Evolutionary conservation across 2,329 filamentous ascomycete genomes (phyloP).

Genomic region (Colletotrichum sp.): DNA sequence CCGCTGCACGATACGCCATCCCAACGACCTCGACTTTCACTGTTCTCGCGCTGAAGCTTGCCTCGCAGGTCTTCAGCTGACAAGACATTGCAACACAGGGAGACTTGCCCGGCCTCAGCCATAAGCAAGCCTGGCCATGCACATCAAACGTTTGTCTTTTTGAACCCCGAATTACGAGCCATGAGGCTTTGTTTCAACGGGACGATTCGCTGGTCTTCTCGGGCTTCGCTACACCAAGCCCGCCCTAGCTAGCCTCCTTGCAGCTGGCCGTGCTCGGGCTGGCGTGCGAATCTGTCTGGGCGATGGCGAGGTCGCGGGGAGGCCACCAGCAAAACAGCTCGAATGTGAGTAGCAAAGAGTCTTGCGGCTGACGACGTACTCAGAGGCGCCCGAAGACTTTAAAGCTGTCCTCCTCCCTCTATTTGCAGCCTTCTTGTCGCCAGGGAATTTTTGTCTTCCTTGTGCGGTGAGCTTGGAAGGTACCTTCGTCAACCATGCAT

Average conservation of each 20-base stretch:
- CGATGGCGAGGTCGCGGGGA: background rate
- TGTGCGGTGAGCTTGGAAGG: too few relatives aligned
- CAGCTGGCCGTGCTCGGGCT: background rate
- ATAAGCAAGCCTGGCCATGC: background rate
- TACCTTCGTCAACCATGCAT: background rate
- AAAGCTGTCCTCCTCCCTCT: background rate
- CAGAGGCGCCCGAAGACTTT: background rate
- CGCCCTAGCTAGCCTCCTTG: conserved; percentile 3
- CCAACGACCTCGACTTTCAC: background rate
- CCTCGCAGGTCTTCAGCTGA: background rate
- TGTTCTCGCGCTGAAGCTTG: background rate
- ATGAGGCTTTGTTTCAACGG: background rate
- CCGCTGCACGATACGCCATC: background rate
- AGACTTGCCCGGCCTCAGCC: background rate
- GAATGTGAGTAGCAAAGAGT: background rate
- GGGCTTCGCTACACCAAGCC: background rate
- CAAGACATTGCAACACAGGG: background rate
- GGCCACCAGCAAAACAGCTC: background rate
- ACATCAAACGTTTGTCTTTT: background rate
- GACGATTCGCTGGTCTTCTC: background rate
- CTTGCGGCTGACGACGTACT: background rate
- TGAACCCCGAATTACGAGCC: background rate
- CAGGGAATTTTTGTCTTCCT: too few relatives aligned
- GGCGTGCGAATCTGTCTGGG: background rate
- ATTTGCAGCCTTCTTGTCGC: background rate